phyloP scores from a whole-genome alignment of 139 green algal genomes.

The Raphidocelis subcapitata region DNA sequence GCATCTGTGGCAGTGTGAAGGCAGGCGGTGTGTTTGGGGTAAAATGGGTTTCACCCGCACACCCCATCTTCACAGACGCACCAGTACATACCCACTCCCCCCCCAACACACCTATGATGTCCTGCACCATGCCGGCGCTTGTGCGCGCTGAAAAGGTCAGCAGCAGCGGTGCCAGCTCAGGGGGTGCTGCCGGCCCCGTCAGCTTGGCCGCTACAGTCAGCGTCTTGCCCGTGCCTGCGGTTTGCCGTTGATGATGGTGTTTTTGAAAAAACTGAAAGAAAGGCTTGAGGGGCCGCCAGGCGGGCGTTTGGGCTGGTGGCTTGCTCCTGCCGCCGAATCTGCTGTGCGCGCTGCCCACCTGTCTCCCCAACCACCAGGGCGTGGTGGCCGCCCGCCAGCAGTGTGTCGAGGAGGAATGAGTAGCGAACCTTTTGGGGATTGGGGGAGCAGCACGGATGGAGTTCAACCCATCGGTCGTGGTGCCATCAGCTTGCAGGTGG shows the following conservation, averaged over 20 bases:
- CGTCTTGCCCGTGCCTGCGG: slow-evolving; percentile 76
- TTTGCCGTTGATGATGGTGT: too few relatives aligned
- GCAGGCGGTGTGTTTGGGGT: neutral
- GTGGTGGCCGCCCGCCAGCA: slow-evolving; percentile 56
- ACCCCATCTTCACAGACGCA: too few relatives aligned
- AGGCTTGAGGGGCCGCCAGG: too few relatives aligned
- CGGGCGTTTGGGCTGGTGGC: too few relatives aligned
- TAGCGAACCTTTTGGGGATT: slow-evolving; percentile 58
- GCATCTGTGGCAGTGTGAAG: slow-evolving; percentile 34
- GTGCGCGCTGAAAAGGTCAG: slow-evolving; percentile 81
- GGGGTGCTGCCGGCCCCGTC: slow-evolving; percentile 59
- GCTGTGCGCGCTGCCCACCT: too few relatives aligned
- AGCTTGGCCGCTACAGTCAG: slow-evolving; percentile 74
- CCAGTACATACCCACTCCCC: too few relatives aligned
- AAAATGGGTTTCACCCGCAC: neutral
- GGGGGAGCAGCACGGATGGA: too few relatives aligned
- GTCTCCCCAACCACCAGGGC: slow-evolving; percentile 83
- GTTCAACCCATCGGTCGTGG: too few relatives aligned
- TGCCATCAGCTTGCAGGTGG: too few relatives aligned
- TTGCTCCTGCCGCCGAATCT: too few relatives aligned
- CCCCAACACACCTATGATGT: slow-evolving; percentile 65
- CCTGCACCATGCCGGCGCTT: slow-evolving; percentile 78
- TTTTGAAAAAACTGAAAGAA: too few relatives aligned
- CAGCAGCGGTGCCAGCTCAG: slow-evolving; percentile 65
- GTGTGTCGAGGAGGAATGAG: slow-evolving; percentile 68